These are phyloP conservation scores for Iris pallida DNA, from an alignment of 116 monocot species.

Conservation along the genomic window DNA sequence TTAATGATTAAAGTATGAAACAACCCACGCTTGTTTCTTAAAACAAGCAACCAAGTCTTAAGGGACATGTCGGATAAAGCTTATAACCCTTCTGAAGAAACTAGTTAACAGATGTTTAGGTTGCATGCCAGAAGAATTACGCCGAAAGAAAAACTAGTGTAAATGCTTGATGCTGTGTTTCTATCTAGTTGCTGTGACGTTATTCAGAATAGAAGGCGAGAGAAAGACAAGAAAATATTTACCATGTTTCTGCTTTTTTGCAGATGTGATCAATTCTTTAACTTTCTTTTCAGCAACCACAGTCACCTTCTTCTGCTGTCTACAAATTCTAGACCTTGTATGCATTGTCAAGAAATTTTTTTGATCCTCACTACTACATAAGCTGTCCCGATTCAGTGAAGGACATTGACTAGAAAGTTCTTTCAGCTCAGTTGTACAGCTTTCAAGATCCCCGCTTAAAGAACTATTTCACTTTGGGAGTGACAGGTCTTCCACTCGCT, in stretches of 20 bases:
- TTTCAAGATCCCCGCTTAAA: too few species aligned
- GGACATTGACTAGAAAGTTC: too few species aligned
- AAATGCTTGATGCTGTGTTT: background rate
- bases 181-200: too few species aligned
- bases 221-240: conserved; percentile 4
- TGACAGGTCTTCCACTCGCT: too few species aligned
- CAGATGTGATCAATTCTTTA: conserved; percentile 74
- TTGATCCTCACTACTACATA: too few species aligned
- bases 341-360: background rate
- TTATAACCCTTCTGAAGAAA: background rate
- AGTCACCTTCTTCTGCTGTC: conserved; percentile 45
- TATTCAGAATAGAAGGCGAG: background rate
- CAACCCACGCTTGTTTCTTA: background rate
- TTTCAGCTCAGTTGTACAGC: too few species aligned
- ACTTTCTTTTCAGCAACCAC: conserved; percentile 56
- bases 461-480: too few species aligned
- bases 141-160: background rate
- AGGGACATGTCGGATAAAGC: background rate
- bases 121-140: background rate
- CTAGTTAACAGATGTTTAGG: background rate
- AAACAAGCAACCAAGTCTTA: background rate
- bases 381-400: too few species aligned
- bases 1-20: too few species aligned
- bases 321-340: conserved; percentile 29
- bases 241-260: conserved; percentile 68